phyloP scores from a whole-genome alignment of 768 basidiomycete species.

The Megacollybia marginata region DNA sequence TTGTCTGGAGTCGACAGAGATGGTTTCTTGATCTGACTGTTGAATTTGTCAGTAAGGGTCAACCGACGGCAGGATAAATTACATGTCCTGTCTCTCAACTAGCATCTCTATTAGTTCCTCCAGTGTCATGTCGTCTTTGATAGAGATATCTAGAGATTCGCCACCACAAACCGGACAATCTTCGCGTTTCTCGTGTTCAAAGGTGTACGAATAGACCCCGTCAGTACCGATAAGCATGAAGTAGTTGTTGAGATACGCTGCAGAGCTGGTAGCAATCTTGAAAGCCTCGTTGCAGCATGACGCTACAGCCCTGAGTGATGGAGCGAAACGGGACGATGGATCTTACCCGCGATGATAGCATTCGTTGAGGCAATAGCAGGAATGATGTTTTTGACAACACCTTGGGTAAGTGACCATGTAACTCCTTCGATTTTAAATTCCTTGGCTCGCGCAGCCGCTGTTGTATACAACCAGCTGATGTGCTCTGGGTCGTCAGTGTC shows the following conservation, averaged over 20 bases:
- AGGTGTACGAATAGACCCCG: constrained; percentile 94
- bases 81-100: constrained; percentile 88
- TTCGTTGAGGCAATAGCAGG: constrained; percentile 99
- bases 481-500: constrained; percentile 98
- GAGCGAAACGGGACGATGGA: neutral
- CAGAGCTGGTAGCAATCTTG: constrained; percentile 94
- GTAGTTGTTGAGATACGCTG: constrained; percentile 93
- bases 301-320: constrained; percentile 35
- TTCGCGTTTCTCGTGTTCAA: constrained; percentile 85
- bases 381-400: constrained; percentile 99
- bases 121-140: constrained; percentile 69
- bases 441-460: constrained; percentile 75
- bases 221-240: constrained; percentile 98
- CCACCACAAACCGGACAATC: constrained; percentile 99
- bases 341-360: constrained; percentile 88
- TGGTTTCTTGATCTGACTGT: constrained; percentile 94
- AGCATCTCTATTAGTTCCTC: constrained; percentile 86
- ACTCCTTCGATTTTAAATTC: constrained; percentile 98
- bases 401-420: constrained; percentile 95
- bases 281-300: constrained; percentile 99
- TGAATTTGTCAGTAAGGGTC: constrained; percentile 1
- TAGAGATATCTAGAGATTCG: constrained; percentile 66
- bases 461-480: constrained; percentile 85
- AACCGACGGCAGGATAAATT: constrained; percentile 20
- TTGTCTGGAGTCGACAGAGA: constrained; percentile 73